Evolutionary conservation across 2,329 filamentous ascomycete species (phyloP), one percentile per base, ranked within the genome.

Genomic region (Parafenestella ontariensis): DNA sequence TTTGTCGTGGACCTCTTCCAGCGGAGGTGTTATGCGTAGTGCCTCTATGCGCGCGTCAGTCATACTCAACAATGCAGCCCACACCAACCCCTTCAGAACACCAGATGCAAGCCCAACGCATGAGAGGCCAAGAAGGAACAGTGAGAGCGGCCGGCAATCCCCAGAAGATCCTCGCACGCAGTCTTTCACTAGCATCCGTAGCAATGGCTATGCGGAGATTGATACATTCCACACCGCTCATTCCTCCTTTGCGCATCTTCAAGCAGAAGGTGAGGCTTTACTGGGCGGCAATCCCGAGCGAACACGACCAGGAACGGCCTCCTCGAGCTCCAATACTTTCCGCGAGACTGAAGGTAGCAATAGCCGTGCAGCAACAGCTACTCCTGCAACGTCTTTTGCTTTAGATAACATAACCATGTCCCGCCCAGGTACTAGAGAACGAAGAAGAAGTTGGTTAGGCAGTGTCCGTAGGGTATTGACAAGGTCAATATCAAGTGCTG

Each of bases 161-260:
- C 58, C 64, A 26, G 43, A 46, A 7, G 66, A 73, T 34, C 56
- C 61, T 24, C 61, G 66, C 23, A 69, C 68, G 0, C 59, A 62
- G 29, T 74, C 73, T 0, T 59, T 70, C 11, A 72, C 68, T 60
- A 81, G 58, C 68, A 77, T 64, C 56, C 77, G 69, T 17, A 77
- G 70, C 48, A 61, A 67, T 47, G 60, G 70, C 47, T 64, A 67
- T 28, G 73, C 66, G 6, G 80, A 82, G 41, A 70, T 74, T 4
- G 83, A 85, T 34, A 81, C 78, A 1, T 85, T 82, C 69, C 78
- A 75, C 15, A 83, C 83, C 1, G 81, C 82, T 3, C 76, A 77
- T 17, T 80, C 82, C 1, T 80, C 77, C 0, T 79, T 85, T 47
- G 75, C 76, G 8, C 76, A 80, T 20, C 75, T 81, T 2, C 82